Evolutionary conservation across 2,329 filamentous ascomycete genomes (phyloP).

Genomic region (Fusarium falciforme): DNA sequence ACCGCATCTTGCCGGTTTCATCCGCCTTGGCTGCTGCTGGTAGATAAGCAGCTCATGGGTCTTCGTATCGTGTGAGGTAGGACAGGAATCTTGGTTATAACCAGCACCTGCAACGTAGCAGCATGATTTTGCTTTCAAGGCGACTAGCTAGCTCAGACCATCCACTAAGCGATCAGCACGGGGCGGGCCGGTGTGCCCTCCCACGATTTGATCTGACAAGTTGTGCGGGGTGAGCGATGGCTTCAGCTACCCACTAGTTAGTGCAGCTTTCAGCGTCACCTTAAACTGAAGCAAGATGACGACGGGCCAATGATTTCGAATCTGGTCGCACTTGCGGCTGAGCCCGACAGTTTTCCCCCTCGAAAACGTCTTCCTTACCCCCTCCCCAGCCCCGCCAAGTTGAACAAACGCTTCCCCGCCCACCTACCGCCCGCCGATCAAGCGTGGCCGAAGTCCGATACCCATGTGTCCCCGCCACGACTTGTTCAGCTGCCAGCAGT

Average conservation of each 20-base stretch:
- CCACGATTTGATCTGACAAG: not conserved
- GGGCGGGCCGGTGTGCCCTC: not conserved
- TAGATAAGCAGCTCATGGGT: not conserved
- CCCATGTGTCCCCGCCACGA: too few relatives aligned
- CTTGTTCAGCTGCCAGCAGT: too few relatives aligned
- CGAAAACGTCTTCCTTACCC: too few relatives aligned
- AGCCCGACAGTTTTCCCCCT: not conserved
- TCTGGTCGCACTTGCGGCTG: not conserved
- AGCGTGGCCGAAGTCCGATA: too few relatives aligned
- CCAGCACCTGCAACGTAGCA: not conserved
- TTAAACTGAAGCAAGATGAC: not conserved
- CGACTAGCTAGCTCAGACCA: not conserved
- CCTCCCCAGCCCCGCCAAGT: too few relatives aligned
- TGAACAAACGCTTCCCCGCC: too few relatives aligned
- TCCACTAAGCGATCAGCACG: not conserved
- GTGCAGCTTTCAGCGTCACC: too few relatives aligned
- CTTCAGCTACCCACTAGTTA: not conserved
- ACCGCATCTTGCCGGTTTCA: not conserved
- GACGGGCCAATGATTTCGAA: not conserved
- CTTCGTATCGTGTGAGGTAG: not conserved
- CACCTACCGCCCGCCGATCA: too few relatives aligned
- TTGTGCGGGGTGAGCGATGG: not conserved
- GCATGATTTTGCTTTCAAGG: not conserved
- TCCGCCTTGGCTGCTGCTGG: not conserved
- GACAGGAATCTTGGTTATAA: not conserved